Evolutionary conservation across 352 stramenopile genomes (phyloP).

Genomic region (Pythium insidiosum): DNA sequence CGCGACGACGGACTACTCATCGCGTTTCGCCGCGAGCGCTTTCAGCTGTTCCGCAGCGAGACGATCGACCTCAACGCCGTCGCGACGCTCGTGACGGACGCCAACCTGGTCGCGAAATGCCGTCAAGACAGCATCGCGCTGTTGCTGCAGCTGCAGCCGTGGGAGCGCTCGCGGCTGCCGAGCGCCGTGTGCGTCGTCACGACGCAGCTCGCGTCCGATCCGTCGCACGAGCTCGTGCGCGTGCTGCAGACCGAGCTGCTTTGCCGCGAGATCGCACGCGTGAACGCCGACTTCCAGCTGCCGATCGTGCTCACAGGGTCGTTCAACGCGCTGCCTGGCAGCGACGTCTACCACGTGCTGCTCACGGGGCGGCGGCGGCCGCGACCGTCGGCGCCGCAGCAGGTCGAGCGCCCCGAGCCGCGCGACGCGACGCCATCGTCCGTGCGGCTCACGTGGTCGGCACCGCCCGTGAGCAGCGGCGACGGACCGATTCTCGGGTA

Average conservation of each 20-base stretch:
- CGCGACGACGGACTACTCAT: conserved; percentile 73
- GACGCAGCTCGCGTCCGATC: conserved; percentile 27
- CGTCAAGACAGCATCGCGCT: conserved; percentile 68
- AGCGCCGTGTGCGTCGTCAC: conserved; percentile 65
- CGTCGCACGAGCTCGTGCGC: conserved; percentile 44
- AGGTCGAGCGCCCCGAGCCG: conserved; percentile 26
- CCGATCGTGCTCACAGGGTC: conserved; percentile 75
- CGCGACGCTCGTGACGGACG: conserved; percentile 23
- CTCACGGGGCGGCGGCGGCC: conserved; percentile 44
- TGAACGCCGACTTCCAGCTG: conserved; percentile 81
- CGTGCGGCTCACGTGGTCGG: conserved; percentile 36
- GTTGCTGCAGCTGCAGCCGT: conserved; percentile 72
- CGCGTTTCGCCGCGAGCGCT: conserved; percentile 58
- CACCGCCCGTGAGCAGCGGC: conserved; percentile 3
- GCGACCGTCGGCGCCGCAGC: conserved; percentile 26
- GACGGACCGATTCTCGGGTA: conserved; percentile 34
- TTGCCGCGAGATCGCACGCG: conserved; percentile 47
- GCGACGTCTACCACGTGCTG: conserved; percentile 77
- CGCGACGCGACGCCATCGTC: conserved; percentile 36
- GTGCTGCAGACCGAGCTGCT: conserved; percentile 66
- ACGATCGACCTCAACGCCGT: conserved; percentile 57
- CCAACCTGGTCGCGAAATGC: conserved; percentile 34
- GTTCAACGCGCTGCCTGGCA: conserved; percentile 74
- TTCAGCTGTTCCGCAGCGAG: conserved; percentile 70
- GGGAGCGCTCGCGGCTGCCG: conserved; percentile 56